Conservation (phyloP, 345 rosid species). For the Odontarrhena argentea region DNA sequence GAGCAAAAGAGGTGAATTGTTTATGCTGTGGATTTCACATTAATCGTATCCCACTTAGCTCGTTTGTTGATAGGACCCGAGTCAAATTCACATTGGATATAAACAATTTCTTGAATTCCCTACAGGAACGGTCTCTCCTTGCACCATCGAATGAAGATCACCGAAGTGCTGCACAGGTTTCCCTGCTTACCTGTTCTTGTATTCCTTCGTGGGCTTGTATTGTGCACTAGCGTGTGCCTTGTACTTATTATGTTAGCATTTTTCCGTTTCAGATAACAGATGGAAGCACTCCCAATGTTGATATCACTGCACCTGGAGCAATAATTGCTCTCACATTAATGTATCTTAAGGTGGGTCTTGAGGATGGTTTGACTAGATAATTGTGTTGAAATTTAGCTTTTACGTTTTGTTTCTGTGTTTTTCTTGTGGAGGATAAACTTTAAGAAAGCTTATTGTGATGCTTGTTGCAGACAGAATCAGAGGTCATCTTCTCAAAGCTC, state of each 20-base stretch:
- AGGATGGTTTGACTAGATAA: slow-evolving; percentile 27
- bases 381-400: slow-evolving; percentile 23
- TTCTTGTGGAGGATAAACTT: slow-evolving; percentile 24
- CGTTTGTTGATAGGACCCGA: slow-evolving; percentile 22
- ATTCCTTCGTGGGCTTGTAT: slow-evolving; percentile 24
- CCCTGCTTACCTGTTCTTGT: slow-evolving; percentile 30
- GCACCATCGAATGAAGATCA: slow-evolving; percentile 61
- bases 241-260: background rate
- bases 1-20: slow-evolving; percentile 78
- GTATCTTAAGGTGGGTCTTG: slow-evolving; percentile 75
- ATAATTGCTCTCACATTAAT: slow-evolving; percentile 85
- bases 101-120: slow-evolving; percentile 32
- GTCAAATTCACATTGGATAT: slow-evolving; percentile 5
- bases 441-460: slow-evolving; percentile 31
- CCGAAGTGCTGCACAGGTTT: slow-evolving; percentile 79
- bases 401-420: background rate
- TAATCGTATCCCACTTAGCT: slow-evolving; percentile 31
- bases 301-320: slow-evolving; percentile 98
- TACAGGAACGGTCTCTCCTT: slow-evolving; percentile 65
- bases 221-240: slow-evolving; percentile 6
- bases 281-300: slow-evolving; percentile 72
- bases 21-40: slow-evolving; percentile 45
- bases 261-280: slow-evolving; percentile 70
- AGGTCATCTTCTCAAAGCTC: slow-evolving; percentile 70
- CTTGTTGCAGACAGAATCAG: slow-evolving; percentile 79